phyloP scores from a whole-genome alignment of 495 filamentous ascomycete species.

The Hypoxylon lenormandii region DNA sequence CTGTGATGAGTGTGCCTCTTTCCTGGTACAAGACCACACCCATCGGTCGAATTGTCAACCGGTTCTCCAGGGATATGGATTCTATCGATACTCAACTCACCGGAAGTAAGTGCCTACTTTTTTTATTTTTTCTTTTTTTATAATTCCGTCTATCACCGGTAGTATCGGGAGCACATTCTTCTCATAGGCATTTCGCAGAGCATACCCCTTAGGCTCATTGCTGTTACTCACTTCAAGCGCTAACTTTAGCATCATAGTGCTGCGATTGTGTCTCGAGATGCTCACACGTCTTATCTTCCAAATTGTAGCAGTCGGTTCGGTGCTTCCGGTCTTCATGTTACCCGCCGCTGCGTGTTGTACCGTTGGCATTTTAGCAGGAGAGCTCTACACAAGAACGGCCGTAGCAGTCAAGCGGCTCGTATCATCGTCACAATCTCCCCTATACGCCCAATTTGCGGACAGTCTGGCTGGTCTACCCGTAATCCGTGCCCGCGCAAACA shows the following conservation, averaged over 20 bases:
- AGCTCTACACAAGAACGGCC: slow-evolving; percentile 64
- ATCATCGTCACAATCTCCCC: slow-evolving; percentile 61
- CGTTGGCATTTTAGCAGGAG: slow-evolving; percentile 59
- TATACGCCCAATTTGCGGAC: slow-evolving; percentile 65
- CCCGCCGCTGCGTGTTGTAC: slow-evolving; percentile 58
- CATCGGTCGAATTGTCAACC: slow-evolving; percentile 67
- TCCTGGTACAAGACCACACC: slow-evolving; percentile 69
- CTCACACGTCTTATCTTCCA: slow-evolving; percentile 56
- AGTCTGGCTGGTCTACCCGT: slow-evolving; percentile 61
- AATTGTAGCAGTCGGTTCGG: slow-evolving; percentile 60
- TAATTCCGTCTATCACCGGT: too few species aligned
- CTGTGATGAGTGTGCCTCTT: slow-evolving; percentile 64
- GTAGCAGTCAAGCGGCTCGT: slow-evolving; percentile 59
- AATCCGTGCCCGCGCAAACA: slow-evolving; percentile 60
- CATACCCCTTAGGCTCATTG: not conserved
- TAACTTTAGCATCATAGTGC: slow-evolving; percentile 37
- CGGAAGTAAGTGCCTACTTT: slow-evolving; percentile 42
- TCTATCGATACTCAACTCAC: slow-evolving; percentile 56
- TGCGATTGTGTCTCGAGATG: slow-evolving; percentile 57
- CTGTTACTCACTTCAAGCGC: not conserved
- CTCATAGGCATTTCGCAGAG: not conserved
- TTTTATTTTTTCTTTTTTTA: not conserved
- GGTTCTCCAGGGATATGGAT: slow-evolving; percentile 66
- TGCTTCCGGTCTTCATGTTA: slow-evolving; percentile 64
- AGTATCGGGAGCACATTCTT: not conserved